A percentile compares a stretch with the other conserved stretches of the same genome.
Evolutionary conservation across 2,329 filamentous ascomycete species (phyloP).

Genomic region (Pseudocercospora eumusae): DNA sequence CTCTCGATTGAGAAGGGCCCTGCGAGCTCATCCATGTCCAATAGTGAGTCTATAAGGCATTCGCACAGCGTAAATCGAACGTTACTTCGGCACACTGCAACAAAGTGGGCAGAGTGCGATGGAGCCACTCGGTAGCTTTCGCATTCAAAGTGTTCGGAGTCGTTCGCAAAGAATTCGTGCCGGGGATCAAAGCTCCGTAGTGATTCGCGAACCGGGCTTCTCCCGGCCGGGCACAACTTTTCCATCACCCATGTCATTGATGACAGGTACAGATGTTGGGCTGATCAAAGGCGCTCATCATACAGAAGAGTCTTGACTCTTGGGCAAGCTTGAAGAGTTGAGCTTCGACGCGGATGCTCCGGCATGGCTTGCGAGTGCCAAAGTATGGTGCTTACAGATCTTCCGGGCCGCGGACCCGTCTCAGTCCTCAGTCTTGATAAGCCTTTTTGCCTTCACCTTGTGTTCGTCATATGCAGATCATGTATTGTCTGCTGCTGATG

Average conservation of each 20-base stretch:
- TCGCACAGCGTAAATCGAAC: not conserved
- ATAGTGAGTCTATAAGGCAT: not conserved
- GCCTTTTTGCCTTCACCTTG: not conserved
- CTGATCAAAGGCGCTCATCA: not conserved
- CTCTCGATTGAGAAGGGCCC: too few relatives aligned
- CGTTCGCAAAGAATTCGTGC: not conserved
- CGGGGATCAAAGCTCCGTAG: constrained; percentile 2
- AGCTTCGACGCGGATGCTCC: constrained; percentile 9
- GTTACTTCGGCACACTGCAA: not conserved
- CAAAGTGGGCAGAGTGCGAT: not conserved
- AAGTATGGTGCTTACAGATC: constrained; percentile 3
- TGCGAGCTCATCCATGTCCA: not conserved
- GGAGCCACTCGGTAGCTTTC: constrained; percentile 1
- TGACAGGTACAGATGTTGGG: constrained; percentile 6
- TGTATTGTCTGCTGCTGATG: constrained; percentile 5
- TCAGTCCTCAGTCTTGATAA: not conserved
- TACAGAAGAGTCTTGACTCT: not conserved
- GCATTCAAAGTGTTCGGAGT: not conserved
- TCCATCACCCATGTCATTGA: constrained; percentile 2
- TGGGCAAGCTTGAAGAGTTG: too few relatives aligned
- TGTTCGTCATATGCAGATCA: not conserved
- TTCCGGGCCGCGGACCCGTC: constrained; percentile 6
- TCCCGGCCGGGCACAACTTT: constrained; percentile 6
- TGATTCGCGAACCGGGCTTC: not conserved
- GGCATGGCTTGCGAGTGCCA: constrained; percentile 7